A percentile compares a stretch with the other conserved stretches of the same genome.
Evolutionary conservation across 139 green algal species (phyloP).

Genomic region (Chlorella vulgaris): DNA sequence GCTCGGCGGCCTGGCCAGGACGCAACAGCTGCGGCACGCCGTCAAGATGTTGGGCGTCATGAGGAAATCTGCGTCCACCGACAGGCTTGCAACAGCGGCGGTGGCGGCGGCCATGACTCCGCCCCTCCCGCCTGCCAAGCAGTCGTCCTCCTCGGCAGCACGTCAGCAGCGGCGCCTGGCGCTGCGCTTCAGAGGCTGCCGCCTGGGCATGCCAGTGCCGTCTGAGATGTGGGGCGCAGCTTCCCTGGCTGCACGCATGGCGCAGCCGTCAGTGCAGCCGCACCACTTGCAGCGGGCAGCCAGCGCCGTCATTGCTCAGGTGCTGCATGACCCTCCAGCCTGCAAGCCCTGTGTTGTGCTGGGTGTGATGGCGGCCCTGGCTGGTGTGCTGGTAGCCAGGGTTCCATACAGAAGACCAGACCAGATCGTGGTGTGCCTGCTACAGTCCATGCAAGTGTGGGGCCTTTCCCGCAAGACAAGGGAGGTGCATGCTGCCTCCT

Average conservation of each 20-base stretch:
- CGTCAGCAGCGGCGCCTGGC: background rate
- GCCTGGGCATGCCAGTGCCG: constrained; percentile 22
- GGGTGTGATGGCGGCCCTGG: too few relatives aligned
- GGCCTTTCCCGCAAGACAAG: too few relatives aligned
- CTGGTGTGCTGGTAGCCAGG: too few relatives aligned
- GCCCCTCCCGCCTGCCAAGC: background rate
- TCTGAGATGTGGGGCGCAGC: constrained; percentile 42
- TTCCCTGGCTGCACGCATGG: constrained; percentile 20
- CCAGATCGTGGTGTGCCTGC: too few relatives aligned
- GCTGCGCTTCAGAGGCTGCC: background rate
- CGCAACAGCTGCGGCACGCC: too few relatives aligned
- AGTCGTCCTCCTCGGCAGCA: background rate
- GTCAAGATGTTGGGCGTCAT: background rate
- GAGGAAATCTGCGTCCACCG: background rate
- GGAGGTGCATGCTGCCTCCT: too few relatives aligned
- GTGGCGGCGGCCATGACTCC: background rate
- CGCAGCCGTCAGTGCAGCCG: background rate
- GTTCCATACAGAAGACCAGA: too few relatives aligned
- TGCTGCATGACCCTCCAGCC: background rate
- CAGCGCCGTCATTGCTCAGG: constrained; percentile 8
- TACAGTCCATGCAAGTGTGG: too few relatives aligned
- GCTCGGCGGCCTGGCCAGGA: too few relatives aligned
- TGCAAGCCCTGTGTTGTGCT: too few relatives aligned
- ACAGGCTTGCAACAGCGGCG: background rate
- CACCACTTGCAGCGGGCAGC: background rate